phyloP scores from a whole-genome alignment of 345 rosid genomes.

The Cardamine chenopodiifolia region DNA sequence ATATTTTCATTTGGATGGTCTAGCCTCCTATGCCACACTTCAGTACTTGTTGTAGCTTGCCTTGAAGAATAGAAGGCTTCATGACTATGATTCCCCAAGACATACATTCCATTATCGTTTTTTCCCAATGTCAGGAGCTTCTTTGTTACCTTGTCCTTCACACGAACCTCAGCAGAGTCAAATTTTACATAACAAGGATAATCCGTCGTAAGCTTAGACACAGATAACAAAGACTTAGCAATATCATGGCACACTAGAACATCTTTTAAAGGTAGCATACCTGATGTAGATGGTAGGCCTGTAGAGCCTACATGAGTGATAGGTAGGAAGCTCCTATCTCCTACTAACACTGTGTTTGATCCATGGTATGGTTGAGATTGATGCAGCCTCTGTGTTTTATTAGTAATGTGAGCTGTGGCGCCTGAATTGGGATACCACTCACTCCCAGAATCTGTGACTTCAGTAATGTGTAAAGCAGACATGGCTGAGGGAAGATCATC shows the following conservation, averaged over 20 bases:
- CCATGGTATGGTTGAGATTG: background rate
- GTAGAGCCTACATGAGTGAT: background rate
- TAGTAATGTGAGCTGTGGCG: no score
- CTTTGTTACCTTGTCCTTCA: background rate
- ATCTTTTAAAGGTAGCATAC: background rate
- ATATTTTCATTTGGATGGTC: background rate
- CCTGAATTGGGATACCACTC: no score
- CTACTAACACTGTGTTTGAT: fast-evolving
- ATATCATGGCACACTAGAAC: background rate
- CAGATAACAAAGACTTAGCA: background rate
- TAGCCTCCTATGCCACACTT: background rate
- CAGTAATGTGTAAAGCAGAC: no score
- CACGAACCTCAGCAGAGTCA: background rate
- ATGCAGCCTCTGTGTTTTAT: no score
- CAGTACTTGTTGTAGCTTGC: background rate
- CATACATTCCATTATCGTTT: background rate
- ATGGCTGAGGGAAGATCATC: no score
- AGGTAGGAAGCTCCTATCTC: background rate
- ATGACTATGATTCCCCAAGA: background rate
- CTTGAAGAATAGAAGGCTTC: background rate
- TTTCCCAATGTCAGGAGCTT: background rate
- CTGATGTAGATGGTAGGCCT: fast-evolving
- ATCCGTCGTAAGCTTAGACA: background rate
- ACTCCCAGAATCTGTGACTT: no score
- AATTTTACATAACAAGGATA: background rate